Base-by-base conservation (phyloP, 1,284 basidiomycete genomes). In the Boletus smithii region DNA sequence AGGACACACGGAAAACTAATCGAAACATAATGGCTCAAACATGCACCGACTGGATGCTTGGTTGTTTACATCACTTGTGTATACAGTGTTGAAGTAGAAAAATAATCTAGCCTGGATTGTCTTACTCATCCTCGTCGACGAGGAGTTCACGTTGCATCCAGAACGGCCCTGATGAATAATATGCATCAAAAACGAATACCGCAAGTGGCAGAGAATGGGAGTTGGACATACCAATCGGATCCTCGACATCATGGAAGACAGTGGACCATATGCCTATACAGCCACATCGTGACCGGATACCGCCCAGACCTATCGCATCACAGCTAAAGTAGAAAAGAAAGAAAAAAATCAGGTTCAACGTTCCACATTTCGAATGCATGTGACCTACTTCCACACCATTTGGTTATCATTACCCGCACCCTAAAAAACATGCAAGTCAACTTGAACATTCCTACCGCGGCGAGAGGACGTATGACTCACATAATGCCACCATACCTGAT, bases 251-350 rank as follows among this genome's bases (percentile, higher is more conserved):
- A 51, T 88, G 85, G 34, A 79, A 76, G 6, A 80, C 68, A 0
- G 85, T 87, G 2, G 84, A 83, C 85, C 85, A 88, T 8, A 76
- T 54, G 0, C 85, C 85, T 11, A 86, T 58, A 1, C 82, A 71
- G 14, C 85, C 85, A 59, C 69, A 81, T 4, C 64, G 65, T 8
- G 84, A 85, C 8, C 79, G 73, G 14, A 83, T 56, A 4, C 73
- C 75, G 9, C 85, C 84, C 13, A 87, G 55, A 53, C 85, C 82
- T 14, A 88, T 66, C 18, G 76, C 84, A 49, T 82, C 75, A 14
- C 75, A 82, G 55, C 85, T 86, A 39, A 8, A 35, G 23, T 0
- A 23, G 1, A 29, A 45, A n/a, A 11, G 2, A 29, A 24, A 22
- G 3, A 20, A 7, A 8, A 7, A 5, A 17, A 36, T 41, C 16